Evolutionary conservation across 768 basidiomycete genomes (phyloP), one percentile per base, ranked within the genome.

Genomic region (Termitomyces bulborhizus): DNA sequence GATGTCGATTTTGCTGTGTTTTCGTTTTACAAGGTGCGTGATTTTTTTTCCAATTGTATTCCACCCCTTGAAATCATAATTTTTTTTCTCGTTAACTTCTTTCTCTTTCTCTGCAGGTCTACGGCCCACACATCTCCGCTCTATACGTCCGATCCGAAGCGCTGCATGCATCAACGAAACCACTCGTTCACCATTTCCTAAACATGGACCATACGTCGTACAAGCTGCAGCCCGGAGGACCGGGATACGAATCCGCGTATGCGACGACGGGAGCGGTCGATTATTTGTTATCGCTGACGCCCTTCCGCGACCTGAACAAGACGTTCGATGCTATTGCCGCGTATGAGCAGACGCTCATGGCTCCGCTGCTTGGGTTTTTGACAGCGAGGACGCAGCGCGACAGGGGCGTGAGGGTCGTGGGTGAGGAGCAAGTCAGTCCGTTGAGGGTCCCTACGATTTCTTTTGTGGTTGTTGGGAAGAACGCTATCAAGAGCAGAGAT

Each of bases 171-270:
- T 86, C 85, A 0, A 70, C 90, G 31, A 61, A 74, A 12, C 76
- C 84, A 1, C 71, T 91, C 51, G 78, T 76, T 16, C 88, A 91
- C 66, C 85, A 90, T 71, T 90, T 91, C 73, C 75, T 89, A 47
- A 55, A 68, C 4, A 74, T 76, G 37, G 66, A 74, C 41, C 56
- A 65, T 8, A 72, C 70, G 12, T 63, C 82, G 0, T 79, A 80
- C 70, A 89, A 88, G 66, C 74, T 93, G 24, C 83, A 86, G 64
- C 80, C 84, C 0, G 88, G 88, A 9, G 87, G 88, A 0, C 82
- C 85, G 0, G 85, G 86, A 12, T 90, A 91, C 66, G 89, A 91
- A 62, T 72, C 81, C 16, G 80, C 83, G 18, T 85, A 85, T 62
- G 80, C 71, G 3, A 72, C 79, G 11, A 83, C 83, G 0, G 81